These are phyloP conservation scores for Nicotiana tomentosiformis DNA, from an alignment of 257 asterid species.

Conservation along the genomic window DNA sequence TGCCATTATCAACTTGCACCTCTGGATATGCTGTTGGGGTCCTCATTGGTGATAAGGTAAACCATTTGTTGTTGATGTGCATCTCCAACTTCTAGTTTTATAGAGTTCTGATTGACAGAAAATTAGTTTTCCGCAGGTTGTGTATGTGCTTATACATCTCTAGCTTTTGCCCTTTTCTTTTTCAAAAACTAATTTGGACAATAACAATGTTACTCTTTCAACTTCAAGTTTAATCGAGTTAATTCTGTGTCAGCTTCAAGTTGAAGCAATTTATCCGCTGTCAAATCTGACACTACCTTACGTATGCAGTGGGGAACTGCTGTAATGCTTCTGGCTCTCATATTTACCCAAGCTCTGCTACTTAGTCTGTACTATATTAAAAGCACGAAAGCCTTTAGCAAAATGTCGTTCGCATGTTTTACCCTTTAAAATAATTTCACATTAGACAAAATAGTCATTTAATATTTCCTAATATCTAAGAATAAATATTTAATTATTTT, in stretches of 20 bases:
- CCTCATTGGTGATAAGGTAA: constrained; percentile 67
- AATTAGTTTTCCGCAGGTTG: neutral
- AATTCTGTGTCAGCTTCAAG: neutral
- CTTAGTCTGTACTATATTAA: neutral
- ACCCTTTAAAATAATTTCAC: too few relatives aligned
- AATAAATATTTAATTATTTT: too few relatives aligned
- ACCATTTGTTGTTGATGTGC: neutral
- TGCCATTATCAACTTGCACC: constrained; percentile 32
- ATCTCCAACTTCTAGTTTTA: neutral
- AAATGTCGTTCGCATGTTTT: too few relatives aligned
- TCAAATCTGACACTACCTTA: neutral
- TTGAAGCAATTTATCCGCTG: neutral
- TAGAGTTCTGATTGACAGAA: neutral
- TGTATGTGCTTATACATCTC: neutral
- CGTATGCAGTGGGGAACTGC: neutral
- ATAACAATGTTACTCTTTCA: neutral
- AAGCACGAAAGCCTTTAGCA: too few relatives aligned
- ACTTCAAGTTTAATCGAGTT: neutral
- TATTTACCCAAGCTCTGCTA: neutral
- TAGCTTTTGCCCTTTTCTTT: neutral
- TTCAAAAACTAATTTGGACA: neutral
- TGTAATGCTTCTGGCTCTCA: neutral
- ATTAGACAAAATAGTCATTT: too few relatives aligned
- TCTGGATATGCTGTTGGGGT: constrained; percentile 61
- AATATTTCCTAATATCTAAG: too few relatives aligned